These are phyloP conservation scores for Neltuma alba DNA, from an alignment of 306 rosid genomes.

Conservation along the genomic window DNA sequence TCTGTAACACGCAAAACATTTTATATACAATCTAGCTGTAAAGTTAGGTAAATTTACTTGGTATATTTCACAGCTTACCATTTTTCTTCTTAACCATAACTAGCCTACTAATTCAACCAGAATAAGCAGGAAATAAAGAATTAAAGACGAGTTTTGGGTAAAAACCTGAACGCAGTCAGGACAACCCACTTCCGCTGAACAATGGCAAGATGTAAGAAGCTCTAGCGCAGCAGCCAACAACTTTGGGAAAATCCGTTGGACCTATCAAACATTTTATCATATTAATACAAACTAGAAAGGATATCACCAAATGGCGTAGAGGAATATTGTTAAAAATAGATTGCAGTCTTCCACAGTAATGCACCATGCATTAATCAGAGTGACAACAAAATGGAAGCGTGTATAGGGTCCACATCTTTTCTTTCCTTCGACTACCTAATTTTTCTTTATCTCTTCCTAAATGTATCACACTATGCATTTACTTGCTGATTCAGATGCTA, in stretches of 20 bases:
- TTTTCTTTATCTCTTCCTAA: neutral
- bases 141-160: slow-evolving; percentile 15
- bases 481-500: neutral
- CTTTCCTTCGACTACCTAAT: neutral
- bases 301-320: neutral
- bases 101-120: neutral
- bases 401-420: neutral
- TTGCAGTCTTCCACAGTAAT: slow-evolving; percentile 1
- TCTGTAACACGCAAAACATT: slow-evolving; percentile 50
- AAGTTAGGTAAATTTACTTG: neutral
- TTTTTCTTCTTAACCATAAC: neutral
- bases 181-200: slow-evolving; percentile 70
- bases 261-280: slow-evolving; percentile 50
- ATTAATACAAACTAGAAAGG: neutral
- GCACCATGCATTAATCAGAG: neutral
- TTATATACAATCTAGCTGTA: neutral
- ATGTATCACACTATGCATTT: neutral
- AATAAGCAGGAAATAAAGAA: neutral
- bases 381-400: neutral
- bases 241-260: slow-evolving; percentile 73
- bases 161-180: slow-evolving; percentile 85
- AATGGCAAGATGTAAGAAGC: slow-evolving; percentile 75
- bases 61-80: slow-evolving; percentile 2
- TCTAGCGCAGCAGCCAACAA: slow-evolving; percentile 74
- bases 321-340: neutral